Evolutionary conservation across 176 grass and related monocot genomes (phyloP), one percentile per base, ranked within the genome.

Genomic region (Canna indica): DNA sequence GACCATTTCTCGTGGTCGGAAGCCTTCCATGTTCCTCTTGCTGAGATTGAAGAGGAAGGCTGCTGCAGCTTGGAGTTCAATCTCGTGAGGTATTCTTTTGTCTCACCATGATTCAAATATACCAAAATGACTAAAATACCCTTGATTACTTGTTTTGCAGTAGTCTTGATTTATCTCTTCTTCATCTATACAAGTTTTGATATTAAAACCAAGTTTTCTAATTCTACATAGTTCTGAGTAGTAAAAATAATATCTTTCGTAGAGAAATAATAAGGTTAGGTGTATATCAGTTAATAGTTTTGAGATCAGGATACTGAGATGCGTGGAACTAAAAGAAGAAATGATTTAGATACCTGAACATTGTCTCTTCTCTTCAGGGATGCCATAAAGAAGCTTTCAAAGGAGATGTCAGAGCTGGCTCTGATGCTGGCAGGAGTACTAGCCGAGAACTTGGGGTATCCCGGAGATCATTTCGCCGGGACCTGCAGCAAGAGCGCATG

Each of bases 1-100:
- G 76, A 63, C 25, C 88, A 96, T 41, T 83, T 96, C 77, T 91
- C 88, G 24, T 96, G 92, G 92, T 96, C 85, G 1, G 92, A 96
- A 78, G 83, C 88, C 3, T 91, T 96, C 82, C 92, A 91, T 71
- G 79, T 91, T 59, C 83, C 86, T n/a, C 83, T 89, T 36, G 81
- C 66, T 31, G 81, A 74, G 66, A 85, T 96, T 77, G 73, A 83
- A 36, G 41, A 74, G 1, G 26, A 76, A 12, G 79, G 33, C 60
- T 89, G 86, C 75, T 74, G 81, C 79, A 70, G 74, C 73, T 82
- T 79, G 28, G 82, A 92, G 38, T 85, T 90, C 80, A 28, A 0
- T 74, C 77, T 70, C 56, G 26, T 92, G 15, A 90, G 93, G 93
- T 97, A 62, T 33, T 38, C n/a, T 31, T 64, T 48, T 36, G 48